Percentiles rank a stretch among this genome's conserved stretches.
Conservation (phyloP, 768 basidiomycete genomes). For the Ramaria sp. region DNA sequence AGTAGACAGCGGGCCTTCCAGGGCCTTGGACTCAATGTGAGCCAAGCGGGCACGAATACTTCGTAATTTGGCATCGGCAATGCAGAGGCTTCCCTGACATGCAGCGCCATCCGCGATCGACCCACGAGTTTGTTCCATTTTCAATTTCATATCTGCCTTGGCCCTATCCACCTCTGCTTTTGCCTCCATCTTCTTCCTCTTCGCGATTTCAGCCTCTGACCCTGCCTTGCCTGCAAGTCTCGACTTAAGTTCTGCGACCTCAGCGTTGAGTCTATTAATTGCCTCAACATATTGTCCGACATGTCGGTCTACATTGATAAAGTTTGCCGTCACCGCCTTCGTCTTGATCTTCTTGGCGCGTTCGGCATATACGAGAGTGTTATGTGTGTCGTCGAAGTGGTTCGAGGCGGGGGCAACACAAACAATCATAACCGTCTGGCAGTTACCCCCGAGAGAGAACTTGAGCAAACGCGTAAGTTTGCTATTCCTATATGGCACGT, state of each 20-base stretch:
- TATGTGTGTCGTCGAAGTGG: conserved; percentile 98
- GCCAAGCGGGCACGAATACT: conserved; percentile 52
- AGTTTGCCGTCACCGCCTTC: conserved; percentile 90
- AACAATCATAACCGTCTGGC: conserved; percentile 99
- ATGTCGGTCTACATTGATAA: conserved; percentile 89
- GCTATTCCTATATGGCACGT: conserved; percentile 95
- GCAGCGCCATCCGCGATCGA: conserved; percentile 67
- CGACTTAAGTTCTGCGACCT: conserved; percentile 79
- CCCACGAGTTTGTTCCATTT: conserved; percentile 58
- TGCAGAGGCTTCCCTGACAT: conserved; percentile 59
- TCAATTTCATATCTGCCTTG: conserved; percentile 58
- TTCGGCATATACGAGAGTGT: conserved; percentile 95
- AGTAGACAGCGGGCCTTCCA: conserved; percentile 36
- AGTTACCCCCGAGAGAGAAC: conserved; percentile 96
- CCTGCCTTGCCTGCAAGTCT: conserved; percentile 66
- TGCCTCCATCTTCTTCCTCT: conserved; percentile 62
- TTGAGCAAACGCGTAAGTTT: conserved; percentile 96
- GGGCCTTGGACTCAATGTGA: conserved; percentile 23
- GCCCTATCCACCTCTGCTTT: conserved; percentile 63
- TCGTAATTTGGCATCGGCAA: conserved; percentile 57
- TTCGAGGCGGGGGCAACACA: conserved; percentile 91
- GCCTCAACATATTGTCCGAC: conserved; percentile 94
- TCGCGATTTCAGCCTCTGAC: conserved; percentile 49
- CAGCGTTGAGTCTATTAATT: conserved; percentile 76
- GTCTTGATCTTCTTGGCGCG: conserved; percentile 98